Evolutionary conservation across 208 protist species (phyloP).

Genomic region (Acanthamoeba sp.): DNA sequence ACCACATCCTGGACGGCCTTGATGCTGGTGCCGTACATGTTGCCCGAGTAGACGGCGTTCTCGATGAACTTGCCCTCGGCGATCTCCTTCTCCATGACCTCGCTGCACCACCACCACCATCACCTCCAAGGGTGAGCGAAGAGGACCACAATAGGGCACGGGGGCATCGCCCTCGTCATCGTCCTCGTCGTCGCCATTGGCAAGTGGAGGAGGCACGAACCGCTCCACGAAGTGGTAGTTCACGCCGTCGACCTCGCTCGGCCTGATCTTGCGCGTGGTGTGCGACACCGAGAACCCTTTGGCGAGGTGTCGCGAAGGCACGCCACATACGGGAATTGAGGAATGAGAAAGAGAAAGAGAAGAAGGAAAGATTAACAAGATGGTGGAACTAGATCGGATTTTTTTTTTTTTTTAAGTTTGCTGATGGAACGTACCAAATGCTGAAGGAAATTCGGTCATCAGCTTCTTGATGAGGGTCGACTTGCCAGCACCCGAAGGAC

Average conservation of each 20-base stretch:
- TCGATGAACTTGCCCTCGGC: constrained; percentile 87
- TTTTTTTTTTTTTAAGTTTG: neutral
- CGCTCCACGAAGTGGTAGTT: constrained; percentile 52
- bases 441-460: constrained; percentile 83
- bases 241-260: constrained; percentile 86
- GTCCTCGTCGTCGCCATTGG: neutral
- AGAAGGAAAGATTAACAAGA: no score
- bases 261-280: constrained; percentile 88
- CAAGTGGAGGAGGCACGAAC: neutral
- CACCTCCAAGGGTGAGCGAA: no score
- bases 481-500: constrained; percentile 83
- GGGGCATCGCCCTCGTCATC: no score
- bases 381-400: no score
- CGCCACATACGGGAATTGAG: no score
- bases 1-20: constrained; percentile 75
- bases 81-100: constrained; percentile 86
- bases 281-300: constrained; percentile 87
- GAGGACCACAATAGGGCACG: no score
- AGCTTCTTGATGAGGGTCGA: constrained; percentile 86
- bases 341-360: no score
- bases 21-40: constrained; percentile 90
- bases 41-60: constrained; percentile 87
- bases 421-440: constrained; percentile 86
- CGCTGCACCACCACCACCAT: no score
- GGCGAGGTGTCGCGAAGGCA: neutral